A percentile compares a stretch with the other conserved stretches of the same genome.
These are phyloP conservation scores for Backusella luteola DNA, from an alignment of 192 early-diverging fungal genomes.

Conservation along the genomic window DNA sequence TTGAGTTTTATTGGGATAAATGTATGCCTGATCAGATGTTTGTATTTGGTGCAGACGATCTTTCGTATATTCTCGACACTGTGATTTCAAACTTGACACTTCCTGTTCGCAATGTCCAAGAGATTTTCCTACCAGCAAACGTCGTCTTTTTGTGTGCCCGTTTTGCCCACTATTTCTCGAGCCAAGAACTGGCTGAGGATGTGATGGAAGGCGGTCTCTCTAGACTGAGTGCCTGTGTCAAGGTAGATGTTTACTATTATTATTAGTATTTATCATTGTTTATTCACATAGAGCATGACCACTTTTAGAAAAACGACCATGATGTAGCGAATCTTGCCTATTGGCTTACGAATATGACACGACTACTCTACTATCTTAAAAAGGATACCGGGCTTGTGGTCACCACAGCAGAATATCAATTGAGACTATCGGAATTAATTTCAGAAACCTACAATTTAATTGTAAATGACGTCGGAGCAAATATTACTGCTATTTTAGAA, in stretches of 20 bases:
- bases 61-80: slow-evolving; percentile 71
- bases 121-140: slow-evolving; percentile 76
- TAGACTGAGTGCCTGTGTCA: slow-evolving; percentile 50
- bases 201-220: slow-evolving; percentile 60
- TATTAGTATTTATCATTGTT: background rate
- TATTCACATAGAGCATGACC: background rate
- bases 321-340: slow-evolving; percentile 52
- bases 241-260: slow-evolving; percentile 26
- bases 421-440: slow-evolving; percentile 76
- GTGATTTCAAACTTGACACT: slow-evolving; percentile 63
- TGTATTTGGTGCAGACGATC: slow-evolving; percentile 72
- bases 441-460: slow-evolving; percentile 67
- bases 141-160: slow-evolving; percentile 84
- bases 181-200: slow-evolving; percentile 65
- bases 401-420: slow-evolving; percentile 69
- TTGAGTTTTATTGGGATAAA: slow-evolving; percentile 58
- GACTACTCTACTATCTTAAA: slow-evolving; percentile 84
- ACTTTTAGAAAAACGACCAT: slow-evolving; percentile 16
- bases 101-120: slow-evolving; percentile 55
- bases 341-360: slow-evolving; percentile 84
- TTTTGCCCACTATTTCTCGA: slow-evolving; percentile 82
- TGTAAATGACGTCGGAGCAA: slow-evolving; percentile 58
- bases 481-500: slow-evolving; percentile 64
- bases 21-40: slow-evolving; percentile 93
- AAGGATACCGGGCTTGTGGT: slow-evolving; percentile 74